These are phyloP conservation scores for Geotrichum candidum DNA, from an alignment of 1,139 yeast species.

Conservation along the genomic window DNA sequence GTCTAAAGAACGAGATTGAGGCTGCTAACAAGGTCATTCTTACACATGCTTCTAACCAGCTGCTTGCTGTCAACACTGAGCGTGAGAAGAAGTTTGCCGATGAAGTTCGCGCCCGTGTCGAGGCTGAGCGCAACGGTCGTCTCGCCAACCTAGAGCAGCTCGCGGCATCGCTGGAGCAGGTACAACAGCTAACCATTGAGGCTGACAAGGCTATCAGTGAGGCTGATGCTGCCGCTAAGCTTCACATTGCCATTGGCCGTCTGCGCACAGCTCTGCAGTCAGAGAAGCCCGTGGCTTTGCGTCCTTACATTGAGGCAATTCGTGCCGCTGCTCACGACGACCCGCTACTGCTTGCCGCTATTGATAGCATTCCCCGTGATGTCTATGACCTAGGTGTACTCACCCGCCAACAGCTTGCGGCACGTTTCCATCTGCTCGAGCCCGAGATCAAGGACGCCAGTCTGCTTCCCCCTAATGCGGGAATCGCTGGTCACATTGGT, in stretches of 20 bases:
- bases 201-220: constrained; percentile 53
- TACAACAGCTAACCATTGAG: constrained; percentile 54
- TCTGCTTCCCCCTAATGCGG: constrained; percentile 88
- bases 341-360: constrained; percentile 42
- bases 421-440: constrained; percentile 67
- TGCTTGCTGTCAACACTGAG: constrained; percentile 62
- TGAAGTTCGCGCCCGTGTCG: constrained; percentile 58
- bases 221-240: constrained; percentile 50
- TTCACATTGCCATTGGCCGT: constrained; percentile 52
- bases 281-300: constrained; percentile 36
- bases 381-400: constrained; percentile 53
- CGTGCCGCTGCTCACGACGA: constrained; percentile 43
- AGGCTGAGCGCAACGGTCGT: constrained; percentile 77
- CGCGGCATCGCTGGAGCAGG: constrained; percentile 48
- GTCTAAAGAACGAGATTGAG: constrained; percentile 60
- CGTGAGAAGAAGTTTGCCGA: constrained; percentile 67
- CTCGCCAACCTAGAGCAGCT: constrained; percentile 63
- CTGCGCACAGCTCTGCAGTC: constrained; percentile 46
- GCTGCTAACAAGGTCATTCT: constrained; percentile 61
- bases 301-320: constrained; percentile 35
- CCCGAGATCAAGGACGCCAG: constrained; percentile 89
- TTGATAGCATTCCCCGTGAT: constrained; percentile 44
- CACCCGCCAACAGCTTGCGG: constrained; percentile 43
- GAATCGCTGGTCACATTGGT: constrained; percentile 83
- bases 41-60: constrained; percentile 71